phyloP scores from a whole-genome alignment of 2,329 filamentous ascomycete genomes.

The Ophiocordyceps robertsii region DNA sequence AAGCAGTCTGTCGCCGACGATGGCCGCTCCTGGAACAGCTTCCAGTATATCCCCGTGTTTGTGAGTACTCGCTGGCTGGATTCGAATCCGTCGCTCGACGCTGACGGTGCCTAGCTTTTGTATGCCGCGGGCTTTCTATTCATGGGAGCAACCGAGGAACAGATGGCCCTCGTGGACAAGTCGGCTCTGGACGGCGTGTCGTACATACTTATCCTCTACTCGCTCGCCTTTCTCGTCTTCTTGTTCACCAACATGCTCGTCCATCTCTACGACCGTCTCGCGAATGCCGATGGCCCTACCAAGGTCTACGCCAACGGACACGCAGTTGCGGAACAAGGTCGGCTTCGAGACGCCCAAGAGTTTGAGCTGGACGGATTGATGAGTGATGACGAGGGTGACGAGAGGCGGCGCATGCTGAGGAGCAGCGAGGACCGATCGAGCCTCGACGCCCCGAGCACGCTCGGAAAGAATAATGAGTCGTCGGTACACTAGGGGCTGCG shows the following conservation, averaged over 20 bases:
- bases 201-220: conserved; percentile 86
- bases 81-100: neutral
- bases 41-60: conserved; percentile 40
- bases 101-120: conserved; percentile 47
- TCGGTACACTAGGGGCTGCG: conserved; percentile 9
- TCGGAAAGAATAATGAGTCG: conserved; percentile 18
- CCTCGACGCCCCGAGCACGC: conserved; percentile 28
- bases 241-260: conserved; percentile 83
- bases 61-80: conserved; percentile 27
- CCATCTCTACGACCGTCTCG: conserved; percentile 60
- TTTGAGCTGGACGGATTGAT: conserved; percentile 88
- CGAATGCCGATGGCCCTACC: conserved; percentile 19
- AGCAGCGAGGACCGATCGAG: conserved; percentile 15
- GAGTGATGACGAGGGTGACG: conserved; percentile 71
- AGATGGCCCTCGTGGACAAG: conserved; percentile 66
- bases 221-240: conserved; percentile 79
- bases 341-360: conserved; percentile 70
- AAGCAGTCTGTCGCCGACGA: conserved; percentile 49
- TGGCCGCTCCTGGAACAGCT: conserved; percentile 52
- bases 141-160: conserved; percentile 94
- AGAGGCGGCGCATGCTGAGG: conserved; percentile 24
- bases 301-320: conserved; percentile 26
- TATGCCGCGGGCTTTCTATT: conserved; percentile 92
- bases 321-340: conserved; percentile 32
- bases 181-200: conserved; percentile 77